Conservation (phyloP, 306 rosid species). For the Acacia crassicarpa region DNA sequence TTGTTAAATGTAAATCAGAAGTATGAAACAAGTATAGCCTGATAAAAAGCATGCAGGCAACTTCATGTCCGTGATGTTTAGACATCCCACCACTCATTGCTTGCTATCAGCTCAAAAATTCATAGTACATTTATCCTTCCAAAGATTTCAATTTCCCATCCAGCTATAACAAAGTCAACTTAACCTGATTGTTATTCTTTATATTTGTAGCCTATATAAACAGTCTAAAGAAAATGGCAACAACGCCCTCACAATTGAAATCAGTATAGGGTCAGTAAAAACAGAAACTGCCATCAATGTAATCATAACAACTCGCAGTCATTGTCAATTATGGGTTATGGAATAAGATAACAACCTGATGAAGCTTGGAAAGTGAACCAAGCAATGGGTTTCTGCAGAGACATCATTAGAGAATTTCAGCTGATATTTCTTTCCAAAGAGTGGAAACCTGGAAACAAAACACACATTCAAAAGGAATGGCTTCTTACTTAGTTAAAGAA, state of each 20-base stretch:
- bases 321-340: conserved; percentile 21
- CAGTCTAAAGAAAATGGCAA: conserved; percentile 7
- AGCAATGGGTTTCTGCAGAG: conserved; percentile 80
- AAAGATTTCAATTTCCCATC: conserved; percentile 11
- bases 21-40: neutral
- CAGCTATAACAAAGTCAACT: conserved; percentile 1
- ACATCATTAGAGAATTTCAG: conserved; percentile 77
- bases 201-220: neutral
- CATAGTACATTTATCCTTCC: neutral
- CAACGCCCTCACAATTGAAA: conserved; percentile 21
- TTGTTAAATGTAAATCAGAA: conserved; percentile 15
- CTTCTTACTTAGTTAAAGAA: conserved; percentile 23
- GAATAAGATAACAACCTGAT: conserved; percentile 65
- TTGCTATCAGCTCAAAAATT: neutral
- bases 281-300: conserved; percentile 11
- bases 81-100: neutral
- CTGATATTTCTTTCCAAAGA: conserved; percentile 94
- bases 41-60: neutral
- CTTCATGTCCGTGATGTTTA: neutral
- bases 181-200: conserved; percentile 14
- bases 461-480: conserved; percentile 26
- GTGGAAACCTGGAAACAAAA: conserved; percentile 74
- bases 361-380: conserved; percentile 97
- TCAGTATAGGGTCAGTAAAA: conserved; percentile 9
- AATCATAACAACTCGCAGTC: conserved; percentile 7